Conservation (phyloP, 2,329 filamentous ascomycete species). For the Claviceps sp. region DNA sequence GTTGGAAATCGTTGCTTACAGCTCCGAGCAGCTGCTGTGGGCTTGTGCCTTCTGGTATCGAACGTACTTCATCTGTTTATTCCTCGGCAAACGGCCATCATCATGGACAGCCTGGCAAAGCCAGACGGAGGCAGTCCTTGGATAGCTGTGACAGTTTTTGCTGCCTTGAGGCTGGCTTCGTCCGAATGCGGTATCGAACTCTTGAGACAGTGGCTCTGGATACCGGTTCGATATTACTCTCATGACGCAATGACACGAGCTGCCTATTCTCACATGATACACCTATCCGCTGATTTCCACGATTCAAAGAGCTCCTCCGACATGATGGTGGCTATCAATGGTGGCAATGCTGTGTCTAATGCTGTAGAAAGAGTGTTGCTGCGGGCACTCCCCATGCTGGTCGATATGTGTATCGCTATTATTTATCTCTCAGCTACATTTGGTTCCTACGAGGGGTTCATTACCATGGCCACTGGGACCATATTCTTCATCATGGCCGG, state of each 20-base stretch:
- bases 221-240: slow-evolving; percentile 45
- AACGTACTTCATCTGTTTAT: slow-evolving; percentile 65
- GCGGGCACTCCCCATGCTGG: slow-evolving; percentile 43
- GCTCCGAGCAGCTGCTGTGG: slow-evolving; percentile 51
- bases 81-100: slow-evolving; percentile 68
- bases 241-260: slow-evolving; percentile 39
- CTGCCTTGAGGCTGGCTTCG: slow-evolving; percentile 34
- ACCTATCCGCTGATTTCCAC: slow-evolving; percentile 47
- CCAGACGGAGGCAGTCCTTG: slow-evolving; percentile 33
- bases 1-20: slow-evolving; percentile 53
- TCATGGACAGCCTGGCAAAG: slow-evolving; percentile 50
- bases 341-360: slow-evolving; percentile 38
- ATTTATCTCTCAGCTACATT: slow-evolving; percentile 45
- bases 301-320: slow-evolving; percentile 47
- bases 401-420: slow-evolving; percentile 46
- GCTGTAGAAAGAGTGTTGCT: slow-evolving; percentile 46
- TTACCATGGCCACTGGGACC: slow-evolving; percentile 43
- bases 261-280: slow-evolving; percentile 46
- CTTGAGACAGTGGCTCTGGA: slow-evolving; percentile 41
- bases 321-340: slow-evolving; percentile 42
- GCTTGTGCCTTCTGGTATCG: slow-evolving; percentile 52
- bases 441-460: slow-evolving; percentile 48
- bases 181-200: slow-evolving; percentile 43
- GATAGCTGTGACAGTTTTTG: slow-evolving; percentile 39
- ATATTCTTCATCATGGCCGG: slow-evolving; percentile 42